Percentiles rank a stretch among this genome's conserved stretches.
Conservation (phyloP, 306 rosid species). For the Lablab purpureus region DNA sequence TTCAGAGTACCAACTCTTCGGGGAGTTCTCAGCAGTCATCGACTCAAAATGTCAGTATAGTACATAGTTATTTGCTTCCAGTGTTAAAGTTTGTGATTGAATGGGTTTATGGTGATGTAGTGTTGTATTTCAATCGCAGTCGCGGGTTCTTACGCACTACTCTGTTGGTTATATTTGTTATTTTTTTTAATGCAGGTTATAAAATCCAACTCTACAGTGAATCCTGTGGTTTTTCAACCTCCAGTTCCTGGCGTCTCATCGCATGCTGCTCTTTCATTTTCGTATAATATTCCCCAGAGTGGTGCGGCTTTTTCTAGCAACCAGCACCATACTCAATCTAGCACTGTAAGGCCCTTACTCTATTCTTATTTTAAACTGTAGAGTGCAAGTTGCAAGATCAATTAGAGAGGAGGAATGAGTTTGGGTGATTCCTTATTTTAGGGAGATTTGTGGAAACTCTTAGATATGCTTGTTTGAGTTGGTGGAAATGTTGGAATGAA, state of each 20-base stretch:
- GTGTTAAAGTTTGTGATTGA: not conserved
- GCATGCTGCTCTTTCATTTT: constrained; percentile 55
- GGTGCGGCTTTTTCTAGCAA: constrained; percentile 43
- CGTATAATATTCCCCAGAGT: constrained; percentile 55
- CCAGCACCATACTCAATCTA: constrained; percentile 58
- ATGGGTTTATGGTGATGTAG: not conserved
- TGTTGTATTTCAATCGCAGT: not conserved
- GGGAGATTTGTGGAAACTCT: constrained; percentile 7
- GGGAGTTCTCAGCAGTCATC: constrained; percentile 55
- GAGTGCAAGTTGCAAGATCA: constrained; percentile 7
- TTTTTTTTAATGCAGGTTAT: constrained; percentile 47
- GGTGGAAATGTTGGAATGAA: constrained; percentile 4
- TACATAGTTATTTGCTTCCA: constrained; percentile 13
- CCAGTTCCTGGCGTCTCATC: constrained; percentile 54
- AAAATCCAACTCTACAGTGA: constrained; percentile 40
- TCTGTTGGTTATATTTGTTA: constrained; percentile 4
- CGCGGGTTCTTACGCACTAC: not conserved
- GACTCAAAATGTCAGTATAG: constrained; percentile 54
- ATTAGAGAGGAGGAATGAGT: not conserved
- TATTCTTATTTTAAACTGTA: constrained; percentile 7
- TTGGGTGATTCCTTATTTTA: constrained; percentile 19
- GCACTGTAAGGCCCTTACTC: constrained; percentile 43
- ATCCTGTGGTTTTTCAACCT: constrained; percentile 56
- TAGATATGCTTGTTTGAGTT: constrained; percentile 20
- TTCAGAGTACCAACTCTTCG: constrained; percentile 41